Evolutionary conservation across 2,329 filamentous ascomycete species (phyloP), one percentile per base, ranked within the genome.

Genomic region (Ceratocystis colombiana): DNA sequence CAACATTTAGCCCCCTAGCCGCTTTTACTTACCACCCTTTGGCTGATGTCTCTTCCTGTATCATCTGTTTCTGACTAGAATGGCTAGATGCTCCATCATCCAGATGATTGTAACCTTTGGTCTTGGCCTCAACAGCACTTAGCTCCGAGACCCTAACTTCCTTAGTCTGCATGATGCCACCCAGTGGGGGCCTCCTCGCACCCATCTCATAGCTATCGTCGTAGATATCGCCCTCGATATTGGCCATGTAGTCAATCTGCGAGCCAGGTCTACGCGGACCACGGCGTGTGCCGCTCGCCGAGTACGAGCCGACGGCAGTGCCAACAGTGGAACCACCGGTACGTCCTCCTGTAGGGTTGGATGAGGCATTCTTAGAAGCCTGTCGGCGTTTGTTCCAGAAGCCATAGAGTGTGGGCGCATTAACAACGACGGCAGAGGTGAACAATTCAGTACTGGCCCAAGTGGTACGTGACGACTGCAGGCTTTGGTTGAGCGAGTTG

Each of bases 391-490:
- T 72, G 41, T 74, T 75, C 72, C 72, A 74, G 1, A 75, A 67
- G 2, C 72, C 74, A 65, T 74, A 76, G 8, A 77, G 67, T 0
- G 75, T 75, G 0, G 76, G 75, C 0, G 73, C 72, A 64, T 78
- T 78, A 22, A 77, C 76, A 5, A 77, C 75, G 2, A 73, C 65
- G 1, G 72, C 70, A 8, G 72, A 70, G 0, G 72, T 71, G 3
- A 74, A 61, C n/a, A 77, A 71, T 66, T 78, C 76, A 3, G 72
- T 72, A 46, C 74, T 76, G 4, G 74, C 75, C 73, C 75, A 77
- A 1, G 74, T 74, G 3, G 74, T 75, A 17, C 76, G 72, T 57
- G 73, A 74, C 5, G 73, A 68, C 48, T 76, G 76, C 28, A 71
- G 72, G 53, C 74, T 71, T 57, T 74, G 73, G 41, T 75, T 71